Evolutionary conservation across 805 yeast genomes (phyloP).

Genomic region (Nakazawaea holstii): DNA sequence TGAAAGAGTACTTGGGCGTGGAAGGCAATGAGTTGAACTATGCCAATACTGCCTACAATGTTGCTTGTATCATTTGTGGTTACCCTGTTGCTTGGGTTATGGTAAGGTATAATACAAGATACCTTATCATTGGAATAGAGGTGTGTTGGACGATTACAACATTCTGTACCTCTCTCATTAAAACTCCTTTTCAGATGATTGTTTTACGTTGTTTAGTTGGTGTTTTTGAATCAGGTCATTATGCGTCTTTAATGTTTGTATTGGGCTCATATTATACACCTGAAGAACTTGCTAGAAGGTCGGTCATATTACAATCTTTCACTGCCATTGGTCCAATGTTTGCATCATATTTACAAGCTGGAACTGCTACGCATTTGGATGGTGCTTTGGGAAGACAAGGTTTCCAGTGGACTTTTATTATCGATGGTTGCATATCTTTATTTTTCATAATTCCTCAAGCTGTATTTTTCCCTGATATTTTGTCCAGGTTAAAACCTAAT

Average conservation of each 20-base stretch:
- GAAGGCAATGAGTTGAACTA: constrained; percentile 52
- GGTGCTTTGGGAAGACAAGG: constrained; percentile 46
- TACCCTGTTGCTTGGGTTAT: constrained; percentile 4
- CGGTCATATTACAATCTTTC: constrained; percentile 52
- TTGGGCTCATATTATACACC: constrained; percentile 48
- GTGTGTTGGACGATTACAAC: constrained; percentile 7
- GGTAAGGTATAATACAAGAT: constrained; percentile 6
- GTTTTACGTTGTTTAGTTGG: constrained; percentile 25
- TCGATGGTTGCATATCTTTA: constrained; percentile 32
- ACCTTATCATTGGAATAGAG: constrained; percentile 8
- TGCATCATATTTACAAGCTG: constrained; percentile 50
- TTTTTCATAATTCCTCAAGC: constrained; percentile 16
- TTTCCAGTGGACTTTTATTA: constrained; percentile 62
- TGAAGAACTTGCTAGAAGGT: constrained; percentile 49
- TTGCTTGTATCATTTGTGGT: constrained; percentile 42
- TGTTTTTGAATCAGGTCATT: constrained; percentile 54
- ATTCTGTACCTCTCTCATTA: constrained; percentile 5
- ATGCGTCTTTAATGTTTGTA: constrained; percentile 53
- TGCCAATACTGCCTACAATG: constrained; percentile 48
- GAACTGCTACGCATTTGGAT: constrained; percentile 35
- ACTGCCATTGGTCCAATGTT: constrained; percentile 53
- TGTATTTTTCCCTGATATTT: constrained; percentile 25
- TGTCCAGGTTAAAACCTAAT: constrained; percentile 23
- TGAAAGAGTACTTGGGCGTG: constrained; percentile 46
- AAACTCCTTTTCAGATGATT: constrained; percentile 10